Base-by-base conservation (phyloP, 805 yeast species). In the Saccharomycopsis oosterbeekiorum region DNA sequence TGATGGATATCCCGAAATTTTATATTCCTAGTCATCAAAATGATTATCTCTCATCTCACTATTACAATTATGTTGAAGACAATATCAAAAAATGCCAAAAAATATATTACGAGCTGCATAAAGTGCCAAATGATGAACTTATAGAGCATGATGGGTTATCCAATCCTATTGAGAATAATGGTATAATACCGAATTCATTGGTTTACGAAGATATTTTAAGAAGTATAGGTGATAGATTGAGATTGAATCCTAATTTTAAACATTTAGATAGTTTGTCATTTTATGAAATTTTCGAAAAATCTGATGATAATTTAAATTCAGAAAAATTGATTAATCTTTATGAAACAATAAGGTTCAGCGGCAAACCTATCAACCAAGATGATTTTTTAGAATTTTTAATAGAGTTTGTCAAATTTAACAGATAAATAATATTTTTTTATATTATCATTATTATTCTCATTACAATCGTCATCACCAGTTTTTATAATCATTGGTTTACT, bases 191-290 rank as follows among this genome's bases (percentile, higher is more conserved):
- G n/a, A 59, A 60, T 19, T 57, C 61, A 6, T 58, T 61, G 37
- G 62, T 61, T 19, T 63, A 63, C 39, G 65, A 63, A 53, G 65
- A 63, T 34, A 64, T 63, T 21, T 17, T 63, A 29, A 50, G 64
- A 29, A 59, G 61, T 43, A 39, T 63, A 6, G 65, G 64, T 14
- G 57, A 58, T 34, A 47, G 60, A 34, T 17, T 60, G 21, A 56
- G 55, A 37, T 24, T 57, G 11, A 54, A n/a, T 36, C 50, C 55
- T 34, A 40, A 51, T 37, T 50, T 53, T 39, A 36, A 29, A 9
- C 37, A 50, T 17, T 34, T 63, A 14, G 34, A 47, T 24, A 47
- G 53, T 24, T 47, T 47, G 2, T 55, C 60, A 21, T 59, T 63
- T 15, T 40, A 64, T 40, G 65, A 63, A 53, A 21, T 63, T 17